Evolutionary conservation across 257 asterid species (phyloP).

Genomic region (Avicennia marina): DNA sequence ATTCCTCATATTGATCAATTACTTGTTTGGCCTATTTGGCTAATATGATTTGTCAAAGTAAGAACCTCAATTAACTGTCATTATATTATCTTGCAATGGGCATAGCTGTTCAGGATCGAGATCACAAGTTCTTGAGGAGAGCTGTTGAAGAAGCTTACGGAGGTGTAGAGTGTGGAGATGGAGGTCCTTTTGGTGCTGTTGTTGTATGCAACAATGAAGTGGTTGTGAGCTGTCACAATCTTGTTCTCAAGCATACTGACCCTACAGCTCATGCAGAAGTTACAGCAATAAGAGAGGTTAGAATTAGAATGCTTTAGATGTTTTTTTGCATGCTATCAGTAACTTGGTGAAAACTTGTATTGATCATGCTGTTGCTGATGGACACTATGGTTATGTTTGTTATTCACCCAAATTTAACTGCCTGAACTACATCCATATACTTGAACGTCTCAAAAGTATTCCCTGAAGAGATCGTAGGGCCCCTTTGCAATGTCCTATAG

Average conservation of each 20-base stretch:
- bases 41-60: constrained; percentile 10
- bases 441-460: too few relatives aligned
- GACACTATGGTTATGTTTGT: too few relatives aligned
- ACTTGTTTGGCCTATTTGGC: constrained; percentile 10
- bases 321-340: neutral
- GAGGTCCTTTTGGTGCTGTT: constrained; percentile 99
- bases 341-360: too few relatives aligned
- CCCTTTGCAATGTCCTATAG: too few relatives aligned
- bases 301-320: constrained; percentile 10
- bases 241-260: constrained; percentile 74
- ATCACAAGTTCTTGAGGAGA: constrained; percentile 75
- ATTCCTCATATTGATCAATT: constrained; percentile 9
- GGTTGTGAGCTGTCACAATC: constrained; percentile 90
- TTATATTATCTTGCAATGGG: constrained; percentile 13
- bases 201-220: constrained; percentile 79
- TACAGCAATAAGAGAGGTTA: constrained; percentile 97
- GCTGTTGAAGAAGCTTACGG: constrained; percentile 98
- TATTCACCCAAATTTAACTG: too few relatives aligned
- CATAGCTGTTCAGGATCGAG: constrained; percentile 89
- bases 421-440: too few relatives aligned
- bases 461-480: too few relatives aligned
- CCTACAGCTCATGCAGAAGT: constrained; percentile 99
- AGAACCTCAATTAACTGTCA: constrained; percentile 4
- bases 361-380: too few relatives aligned
- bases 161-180: constrained; percentile 94